Base-by-base conservation (phyloP, 148 eudicot species). In the Agrostemma githago region DNA sequence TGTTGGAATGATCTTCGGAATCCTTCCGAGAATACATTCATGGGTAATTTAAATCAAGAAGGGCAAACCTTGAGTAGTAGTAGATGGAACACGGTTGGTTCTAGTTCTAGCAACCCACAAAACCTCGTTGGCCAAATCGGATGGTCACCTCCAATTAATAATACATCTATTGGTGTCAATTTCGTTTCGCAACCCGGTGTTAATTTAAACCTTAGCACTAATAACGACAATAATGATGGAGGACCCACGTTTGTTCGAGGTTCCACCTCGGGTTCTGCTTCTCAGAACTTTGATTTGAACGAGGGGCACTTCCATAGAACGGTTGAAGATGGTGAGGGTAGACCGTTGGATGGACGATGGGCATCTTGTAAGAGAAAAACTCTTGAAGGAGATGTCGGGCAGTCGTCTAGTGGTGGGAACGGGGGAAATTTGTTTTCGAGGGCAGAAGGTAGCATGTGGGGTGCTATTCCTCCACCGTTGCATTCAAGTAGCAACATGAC, bases 321-420 rank as follows among this genome's bases (percentile, higher is more conserved):
- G 8, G 70, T 75, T 76, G 88, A 87, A 68, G 91, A 86, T 26
- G 82, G 80, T 70, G 91, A 87, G 53, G 83, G 73, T 57, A 85
- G 84, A 73, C 79, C 90, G 43, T 38, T 85, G 75, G 96, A 89
- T 66, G 86, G 84, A 71, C 87, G 90, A 14, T 89, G 89, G 62
- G 40, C 77, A 26, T 83, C 97, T 7, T 86, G 96, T 78, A 96
- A 96, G 83, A 83, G 99, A 74, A 96, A 96, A 78, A 81, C 87
- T 58, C 72, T 87, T 74, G 99, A 92, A 79, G 88, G 80, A 53
- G 79, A 81, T 75, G 81, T 48, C 42, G 93, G 97, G 16, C 97
- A 86, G 74, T 90, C 99, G 51, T 96, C 99, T 77, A 82, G 64
- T 62, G 72, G 85, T 77, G 96, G 89, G 75, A 85, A 54, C 58